These are phyloP conservation scores for Cylindrotheca fusiformis DNA, from an alignment of 108 stramenopile species.

Conservation along the genomic window DNA sequence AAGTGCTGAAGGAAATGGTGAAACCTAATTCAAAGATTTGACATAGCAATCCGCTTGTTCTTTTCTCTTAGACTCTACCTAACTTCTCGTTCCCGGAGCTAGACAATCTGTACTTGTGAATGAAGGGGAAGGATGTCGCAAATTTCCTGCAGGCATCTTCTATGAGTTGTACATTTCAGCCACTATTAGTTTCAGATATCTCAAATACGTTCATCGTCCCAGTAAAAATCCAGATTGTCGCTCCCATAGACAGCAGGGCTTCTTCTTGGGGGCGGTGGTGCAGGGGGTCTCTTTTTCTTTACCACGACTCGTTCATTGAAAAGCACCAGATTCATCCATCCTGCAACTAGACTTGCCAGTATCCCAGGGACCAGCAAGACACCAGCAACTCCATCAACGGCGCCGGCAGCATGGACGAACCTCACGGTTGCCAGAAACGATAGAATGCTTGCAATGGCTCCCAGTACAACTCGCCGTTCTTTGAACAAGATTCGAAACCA, in stretches of 20 bases:
- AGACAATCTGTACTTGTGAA: too few relatives aligned
- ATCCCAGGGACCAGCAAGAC: conserved; percentile 51
- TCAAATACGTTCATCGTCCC: not conserved
- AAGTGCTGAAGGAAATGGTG: not conserved
- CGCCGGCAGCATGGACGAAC: conserved; percentile 16
- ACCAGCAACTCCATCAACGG: conserved; percentile 41
- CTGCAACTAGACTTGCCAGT: conserved; percentile 55
- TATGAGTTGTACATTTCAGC: not conserved
- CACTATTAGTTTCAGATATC: not conserved
- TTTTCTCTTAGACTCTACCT: too few relatives aligned
- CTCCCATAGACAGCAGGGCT: too few relatives aligned
- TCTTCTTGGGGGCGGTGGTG: too few relatives aligned
- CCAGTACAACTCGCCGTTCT: conserved; percentile 70
- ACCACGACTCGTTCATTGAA: not conserved
- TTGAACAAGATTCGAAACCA: conserved; percentile 75
- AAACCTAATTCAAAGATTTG: too few relatives aligned
- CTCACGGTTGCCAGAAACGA: conserved; percentile 13
- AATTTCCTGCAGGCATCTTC: too few relatives aligned
- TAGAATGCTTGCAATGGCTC: conserved; percentile 34
- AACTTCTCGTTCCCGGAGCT: too few relatives aligned
- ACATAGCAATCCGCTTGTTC: too few relatives aligned
- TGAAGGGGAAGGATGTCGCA: too few relatives aligned
- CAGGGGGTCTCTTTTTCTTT: too few relatives aligned
- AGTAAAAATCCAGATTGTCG: not conserved
- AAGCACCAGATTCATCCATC: conserved; percentile 51